A percentile compares a stretch with the other conserved stretches of the same genome.
Conservation (phyloP, 108 stramenopile genomes). For the Discostella pseudostelligera region DNA sequence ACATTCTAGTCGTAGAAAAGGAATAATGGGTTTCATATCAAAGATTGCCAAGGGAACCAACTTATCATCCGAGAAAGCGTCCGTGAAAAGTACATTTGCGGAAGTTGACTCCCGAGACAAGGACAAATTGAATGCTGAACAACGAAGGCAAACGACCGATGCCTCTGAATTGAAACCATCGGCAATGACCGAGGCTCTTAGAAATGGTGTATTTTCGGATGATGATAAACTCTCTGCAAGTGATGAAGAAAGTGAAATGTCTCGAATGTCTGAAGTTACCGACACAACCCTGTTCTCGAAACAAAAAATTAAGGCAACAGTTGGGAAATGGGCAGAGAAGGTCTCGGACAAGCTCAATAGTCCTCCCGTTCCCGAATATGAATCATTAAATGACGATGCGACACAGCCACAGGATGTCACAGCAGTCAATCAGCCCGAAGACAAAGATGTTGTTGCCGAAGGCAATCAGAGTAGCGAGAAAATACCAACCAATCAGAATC, state of each 20-base stretch:
- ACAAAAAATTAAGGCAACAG: constrained; percentile 6
- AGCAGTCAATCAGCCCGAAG: constrained; percentile 1
- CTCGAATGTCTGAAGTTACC: constrained; percentile 18
- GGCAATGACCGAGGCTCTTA: neutral
- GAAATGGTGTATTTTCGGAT: constrained; percentile 1
- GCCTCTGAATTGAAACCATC: neutral
- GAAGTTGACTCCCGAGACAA: neutral
- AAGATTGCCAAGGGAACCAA: constrained; percentile 6
- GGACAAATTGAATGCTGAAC: neutral
- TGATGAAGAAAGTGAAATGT: constrained; percentile 27
- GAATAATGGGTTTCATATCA: constrained; percentile 12
- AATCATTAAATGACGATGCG: constrained; percentile 13
- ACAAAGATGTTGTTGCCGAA: neutral
- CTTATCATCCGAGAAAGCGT: constrained; percentile 2
- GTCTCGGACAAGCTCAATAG: constrained; percentile 19
- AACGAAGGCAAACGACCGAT: neutral
- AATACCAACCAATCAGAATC: neutral
- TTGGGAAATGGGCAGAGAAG: constrained; percentile 32
- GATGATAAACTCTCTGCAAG: constrained; percentile 4
- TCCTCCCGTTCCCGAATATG: constrained; percentile 21
- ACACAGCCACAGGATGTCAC: neutral
- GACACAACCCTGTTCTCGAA: constrained; percentile 32
- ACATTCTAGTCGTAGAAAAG: constrained; percentile 6
- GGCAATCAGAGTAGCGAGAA: neutral
- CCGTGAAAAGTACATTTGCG: neutral